Base-by-base conservation (phyloP, 176 grass and related monocot species). In the Guadua angustifolia region DNA sequence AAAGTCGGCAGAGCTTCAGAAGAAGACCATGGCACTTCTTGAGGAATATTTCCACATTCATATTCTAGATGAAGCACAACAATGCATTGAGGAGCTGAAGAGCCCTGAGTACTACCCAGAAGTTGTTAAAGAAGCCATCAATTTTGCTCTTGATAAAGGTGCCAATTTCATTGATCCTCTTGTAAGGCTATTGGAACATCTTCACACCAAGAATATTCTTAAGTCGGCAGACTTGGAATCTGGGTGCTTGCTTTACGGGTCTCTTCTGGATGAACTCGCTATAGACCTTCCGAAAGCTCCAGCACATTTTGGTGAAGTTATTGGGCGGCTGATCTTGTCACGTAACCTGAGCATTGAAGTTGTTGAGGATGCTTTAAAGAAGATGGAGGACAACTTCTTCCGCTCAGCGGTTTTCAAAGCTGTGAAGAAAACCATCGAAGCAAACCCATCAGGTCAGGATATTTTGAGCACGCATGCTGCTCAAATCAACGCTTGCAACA, bases 101-200 rank as follows among this genome's bases (percentile, higher is more conserved):
- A 86, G 86, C 53, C 84, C 84, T 62, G 79, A 79, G 21, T 93
- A 90, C 66, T 42, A 93, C 73, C 83, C 86, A 47, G 89, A 91
- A 83, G 69, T 97, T 75, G 94, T 97, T 75, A 97, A 91, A 79
- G 94, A 93, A 80, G 89, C 94, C 10, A 90, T 97, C 26, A 91
- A 86, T 72, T 57, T 91, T 49, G 94, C 86, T 73, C 81, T 97
- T 18, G 89, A 97, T 25, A 91, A 93, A 73, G 94, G 94, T 18
- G 6, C 35, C 6, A 66, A 29, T 79, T 93, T 24, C 51, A 73
- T 93, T 4, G 74, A 93, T 58, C 86, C 94, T 45, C 80, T 97
- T 61, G 56, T 89, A 35, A 86, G 53, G 78, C 84, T 97, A 17
- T 53, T 97, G 56, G 85, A 97, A 76, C 72, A 89, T 71, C 79